Evolutionary conservation across 2,329 filamentous ascomycete species (phyloP).

Genomic region (Sclerotinia trifoliorum): DNA sequence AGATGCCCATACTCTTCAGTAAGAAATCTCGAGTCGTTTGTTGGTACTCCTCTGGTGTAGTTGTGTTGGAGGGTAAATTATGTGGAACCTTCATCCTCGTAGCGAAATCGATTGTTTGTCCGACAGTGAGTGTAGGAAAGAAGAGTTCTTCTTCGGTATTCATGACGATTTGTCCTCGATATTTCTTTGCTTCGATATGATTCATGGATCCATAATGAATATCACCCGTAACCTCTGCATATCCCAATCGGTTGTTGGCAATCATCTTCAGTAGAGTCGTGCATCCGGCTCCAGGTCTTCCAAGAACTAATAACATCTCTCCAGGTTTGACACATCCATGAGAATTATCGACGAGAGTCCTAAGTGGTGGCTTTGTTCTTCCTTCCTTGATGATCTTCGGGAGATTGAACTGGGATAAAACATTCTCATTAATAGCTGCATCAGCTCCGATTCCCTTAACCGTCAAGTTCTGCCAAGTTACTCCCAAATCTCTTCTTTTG

Average conservation of each 20-base stretch:
- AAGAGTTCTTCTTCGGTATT: constrained; percentile 54
- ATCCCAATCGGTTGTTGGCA: constrained; percentile 62
- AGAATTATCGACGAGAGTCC: constrained; percentile 63
- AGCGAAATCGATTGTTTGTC: constrained; percentile 53
- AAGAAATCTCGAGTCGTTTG: constrained; percentile 38
- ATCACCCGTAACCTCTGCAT: constrained; percentile 56
- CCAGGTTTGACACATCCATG: constrained; percentile 70
- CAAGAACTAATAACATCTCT: constrained; percentile 69
- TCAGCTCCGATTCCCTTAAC: constrained; percentile 39
- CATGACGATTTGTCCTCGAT: constrained; percentile 57
- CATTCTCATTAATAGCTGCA: constrained; percentile 37
- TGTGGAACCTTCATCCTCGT: constrained; percentile 56
- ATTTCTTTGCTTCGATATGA: constrained; percentile 45
- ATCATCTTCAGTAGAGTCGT: constrained; percentile 70
- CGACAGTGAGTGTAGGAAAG: constrained; percentile 51
- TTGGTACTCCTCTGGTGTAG: constrained; percentile 48
- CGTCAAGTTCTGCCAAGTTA: constrained; percentile 37
- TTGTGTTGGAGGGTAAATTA: constrained; percentile 43
- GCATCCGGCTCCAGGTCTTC: constrained; percentile 67
- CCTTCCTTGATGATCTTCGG: constrained; percentile 40
- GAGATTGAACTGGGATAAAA: constrained; percentile 35
- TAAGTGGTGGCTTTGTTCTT: constrained; percentile 60
- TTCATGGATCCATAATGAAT: constrained; percentile 54
- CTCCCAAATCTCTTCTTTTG: constrained; percentile 40
- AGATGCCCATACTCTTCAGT: constrained; percentile 46